Evolutionary conservation across 495 filamentous ascomycete species (phyloP), one percentile per base, ranked within the genome.

Genomic region (Aspergillus carlsbadensis): DNA sequence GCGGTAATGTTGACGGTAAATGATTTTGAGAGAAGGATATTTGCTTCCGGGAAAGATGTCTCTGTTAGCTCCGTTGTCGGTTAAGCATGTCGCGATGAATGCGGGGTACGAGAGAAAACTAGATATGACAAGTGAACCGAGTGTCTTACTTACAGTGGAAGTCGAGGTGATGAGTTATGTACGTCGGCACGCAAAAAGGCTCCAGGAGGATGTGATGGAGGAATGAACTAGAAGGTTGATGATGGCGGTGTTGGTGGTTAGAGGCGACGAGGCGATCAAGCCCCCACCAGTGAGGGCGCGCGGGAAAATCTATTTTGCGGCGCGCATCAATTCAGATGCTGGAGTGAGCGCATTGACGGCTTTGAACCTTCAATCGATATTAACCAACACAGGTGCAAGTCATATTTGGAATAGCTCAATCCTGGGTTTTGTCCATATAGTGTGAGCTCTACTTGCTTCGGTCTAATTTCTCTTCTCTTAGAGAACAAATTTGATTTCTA

Each of bases 281-380:
- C 58, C 67, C 64, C 67, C 63, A 66, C 61, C 60, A 57, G 49
- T 55, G 41, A 63, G 54, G 57, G 60, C 21, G 35, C 39, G 60
- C 75, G 75, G n/a, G 73, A 74, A 57, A 74, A 75, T 72, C 67
- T 69, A 69, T 73, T 70, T 76, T 71, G 63, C 69, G 62, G 61
- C 64, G 65, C 62, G 60, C 52, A 44, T 48, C 42, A 29, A 29
- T 29, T 4, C 26, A 29, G 8, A 52, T 57, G 31, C 41, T 20
- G 29, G 20, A 52, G 33, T 44, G 35, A 48, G 35, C n/a, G 15
- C 21, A 39, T 10, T 5, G 36, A 39, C n/a, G n/a, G 36, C 11
- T 14, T 39, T 29, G 26, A 31, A 39, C 8, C 42, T 47, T 17
- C 31, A 13, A 20, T 39, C 39, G 31, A 39, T 10, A 5, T 21